These are phyloP conservation scores for Ophioceras dolichostomum DNA, from an alignment of 2,329 filamentous ascomycete species.

Conservation along the genomic window DNA sequence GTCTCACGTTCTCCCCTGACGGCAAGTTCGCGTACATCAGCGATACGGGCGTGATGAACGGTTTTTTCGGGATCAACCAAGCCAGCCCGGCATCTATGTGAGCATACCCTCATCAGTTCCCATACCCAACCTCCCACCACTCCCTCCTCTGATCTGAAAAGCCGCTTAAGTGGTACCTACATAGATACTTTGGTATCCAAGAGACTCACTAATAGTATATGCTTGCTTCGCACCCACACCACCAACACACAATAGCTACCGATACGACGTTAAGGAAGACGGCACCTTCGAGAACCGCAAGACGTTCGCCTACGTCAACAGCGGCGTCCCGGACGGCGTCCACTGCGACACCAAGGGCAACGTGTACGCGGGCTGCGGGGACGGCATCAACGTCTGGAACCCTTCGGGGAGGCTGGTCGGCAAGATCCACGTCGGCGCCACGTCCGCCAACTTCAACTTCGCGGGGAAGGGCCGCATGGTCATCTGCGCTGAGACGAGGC, in stretches of 20 bases:
- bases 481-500: slow-evolving; percentile 26
- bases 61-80: slow-evolving; percentile 26
- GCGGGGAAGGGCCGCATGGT: slow-evolving; percentile 26
- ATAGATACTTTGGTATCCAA: no score
- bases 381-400: slow-evolving; percentile 38
- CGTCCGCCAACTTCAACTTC: slow-evolving; percentile 37
- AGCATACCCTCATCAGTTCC: no score
- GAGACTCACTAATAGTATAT: no score
- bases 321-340: slow-evolving; percentile 48
- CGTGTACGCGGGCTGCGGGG: slow-evolving; percentile 38
- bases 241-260: no score
- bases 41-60: slow-evolving; percentile 37
- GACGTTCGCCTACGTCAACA: slow-evolving; percentile 42
- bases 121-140: no score
- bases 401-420: slow-evolving; percentile 34
- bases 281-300: slow-evolving; percentile 34
- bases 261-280: slow-evolving; percentile 29
- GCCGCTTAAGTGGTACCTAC: no score
- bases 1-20: slow-evolving; percentile 42
- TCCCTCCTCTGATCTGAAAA: no score
- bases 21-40: slow-evolving; percentile 40
- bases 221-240: no score
- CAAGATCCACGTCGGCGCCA: slow-evolving; percentile 41
- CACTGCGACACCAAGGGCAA: slow-evolving; percentile 42
- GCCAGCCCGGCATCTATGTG: slow-evolving; percentile 34